Evolutionary conservation across 164 flowering plant species (phyloP).

Genomic region (Platanus orientalis): DNA sequence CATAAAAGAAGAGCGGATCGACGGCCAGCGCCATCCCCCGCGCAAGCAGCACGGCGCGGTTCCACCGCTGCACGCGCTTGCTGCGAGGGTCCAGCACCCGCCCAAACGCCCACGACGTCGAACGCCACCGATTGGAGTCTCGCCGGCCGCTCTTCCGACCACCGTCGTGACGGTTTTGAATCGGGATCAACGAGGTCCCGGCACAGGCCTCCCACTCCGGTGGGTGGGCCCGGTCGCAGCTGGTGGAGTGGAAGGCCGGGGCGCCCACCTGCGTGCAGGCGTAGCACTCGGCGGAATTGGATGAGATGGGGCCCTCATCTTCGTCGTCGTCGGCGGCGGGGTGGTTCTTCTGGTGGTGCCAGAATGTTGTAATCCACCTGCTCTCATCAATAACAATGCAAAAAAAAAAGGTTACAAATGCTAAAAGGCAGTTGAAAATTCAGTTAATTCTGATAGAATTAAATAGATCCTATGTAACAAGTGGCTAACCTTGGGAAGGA

Average conservation of each 20-base stretch:
- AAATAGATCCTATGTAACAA: background rate
- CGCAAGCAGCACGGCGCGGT: conserved; percentile 62
- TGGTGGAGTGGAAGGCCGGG: conserved; percentile 94
- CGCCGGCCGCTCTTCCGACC: background rate
- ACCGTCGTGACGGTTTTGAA: conserved; percentile 28
- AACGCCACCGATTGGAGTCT: background rate
- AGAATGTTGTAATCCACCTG: conserved; percentile 37
- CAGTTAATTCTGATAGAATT: background rate
- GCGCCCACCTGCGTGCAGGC: conserved; percentile 90
- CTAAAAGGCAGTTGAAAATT: too few relatives aligned
- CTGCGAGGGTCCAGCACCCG: conserved; percentile 78
- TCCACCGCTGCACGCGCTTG: conserved; percentile 65
- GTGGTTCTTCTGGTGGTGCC: conserved; percentile 1
- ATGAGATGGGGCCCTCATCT: conserved; percentile 17
- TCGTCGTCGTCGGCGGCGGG: conserved; percentile 13
- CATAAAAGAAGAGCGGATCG: conserved; percentile 90
- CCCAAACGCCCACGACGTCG: conserved; percentile 29
- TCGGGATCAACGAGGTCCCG: conserved; percentile 77
- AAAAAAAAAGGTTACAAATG: too few relatives aligned
- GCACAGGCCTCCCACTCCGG: conserved; percentile 93
- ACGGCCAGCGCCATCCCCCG: conserved; percentile 80
- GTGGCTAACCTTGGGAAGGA: conserved; percentile 39
- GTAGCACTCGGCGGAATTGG: conserved; percentile 51
- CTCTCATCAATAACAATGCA: background rate
- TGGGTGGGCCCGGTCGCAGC: conserved; percentile 69